Conservation (phyloP, 208 protist species). For the Wallacemonas collosoma region DNA sequence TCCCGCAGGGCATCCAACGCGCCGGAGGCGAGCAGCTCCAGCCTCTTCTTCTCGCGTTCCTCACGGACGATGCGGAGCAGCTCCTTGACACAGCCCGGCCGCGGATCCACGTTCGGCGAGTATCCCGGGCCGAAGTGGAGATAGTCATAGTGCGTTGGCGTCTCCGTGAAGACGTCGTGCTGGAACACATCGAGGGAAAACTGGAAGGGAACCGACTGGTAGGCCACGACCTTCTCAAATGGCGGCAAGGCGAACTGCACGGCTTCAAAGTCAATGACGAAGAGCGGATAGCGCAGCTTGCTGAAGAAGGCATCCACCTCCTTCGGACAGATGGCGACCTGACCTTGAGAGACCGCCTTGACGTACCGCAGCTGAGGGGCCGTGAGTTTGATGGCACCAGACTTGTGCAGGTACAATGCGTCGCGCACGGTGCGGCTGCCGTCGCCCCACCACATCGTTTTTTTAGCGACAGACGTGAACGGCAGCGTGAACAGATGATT, state of each 20-base stretch:
- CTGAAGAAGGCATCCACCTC: conserved; percentile 84
- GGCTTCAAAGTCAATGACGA: conserved; percentile 92
- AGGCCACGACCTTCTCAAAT: conserved; percentile 76
- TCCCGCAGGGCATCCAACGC: conserved; percentile 42
- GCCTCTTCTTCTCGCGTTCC: conserved; percentile 75
- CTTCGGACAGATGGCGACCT: conserved; percentile 66
- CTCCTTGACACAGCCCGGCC: conserved; percentile 63
- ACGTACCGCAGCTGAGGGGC: conserved; percentile 84
- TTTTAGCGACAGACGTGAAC: conserved; percentile 64
- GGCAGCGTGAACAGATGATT: conserved; percentile 91
- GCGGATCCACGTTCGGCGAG: conserved; percentile 82
- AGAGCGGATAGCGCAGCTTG: conserved; percentile 77
- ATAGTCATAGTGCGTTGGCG: conserved; percentile 88
- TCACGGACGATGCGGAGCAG: conserved; percentile 76
- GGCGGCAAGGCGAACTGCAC: conserved; percentile 87
- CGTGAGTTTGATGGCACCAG: conserved; percentile 67
- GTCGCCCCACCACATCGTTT: conserved; percentile 78
- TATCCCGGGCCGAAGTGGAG: conserved; percentile 88
- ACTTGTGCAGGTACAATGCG: conserved; percentile 61
- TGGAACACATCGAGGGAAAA: conserved; percentile 92
- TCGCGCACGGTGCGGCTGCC: conserved; percentile 77
- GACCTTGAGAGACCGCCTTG: conserved; percentile 59
- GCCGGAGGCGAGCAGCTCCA: conserved; percentile 56
- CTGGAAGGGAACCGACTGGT: conserved; percentile 87
- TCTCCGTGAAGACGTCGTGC: conserved; percentile 83